Base-by-base conservation (phyloP, 208 protist species). In the Kentomonas sorsogonicus region DNA sequence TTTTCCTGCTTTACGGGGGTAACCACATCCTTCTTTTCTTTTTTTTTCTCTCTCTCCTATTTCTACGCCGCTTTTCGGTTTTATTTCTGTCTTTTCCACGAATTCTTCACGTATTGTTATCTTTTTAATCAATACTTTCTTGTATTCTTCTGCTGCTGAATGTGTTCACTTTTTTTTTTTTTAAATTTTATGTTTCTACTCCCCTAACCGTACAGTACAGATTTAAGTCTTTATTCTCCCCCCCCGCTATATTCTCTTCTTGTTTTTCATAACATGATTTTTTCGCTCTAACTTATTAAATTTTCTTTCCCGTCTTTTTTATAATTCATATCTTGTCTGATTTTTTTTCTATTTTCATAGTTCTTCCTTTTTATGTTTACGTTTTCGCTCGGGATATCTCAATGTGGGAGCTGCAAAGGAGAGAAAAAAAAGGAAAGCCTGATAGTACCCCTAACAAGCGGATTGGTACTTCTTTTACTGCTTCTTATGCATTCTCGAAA, bases 281-380 rank as follows among this genome's bases (percentile, higher is more conserved):
- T 7, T 55, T 58, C 26, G 54, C 55, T 29, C 38, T 52, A n/a
- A n/a, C 38, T 38, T 45, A 40, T 39, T 39, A 36, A 26, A 13
- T 13, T 5, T 44, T 61, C 4, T 23, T 52, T 39, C 16, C 26
- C 40, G 11, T 15, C 45, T 15, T 33, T 53, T 45, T 50, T 40
- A 2, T 52, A 27, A 20, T 53, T 29, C 33, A 27, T 36, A 44
- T 10, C 33, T 46, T 4, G 18, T 11, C 18, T 34, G n/a, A 5
- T 20, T 45, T 4, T 47, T 18, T 16, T 9, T 23, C 26, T 15
- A 16, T 22, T n/a, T 31, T 3, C 20, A 41, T 55, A 34, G 9
- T 53, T 38, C 48, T 31, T 23, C 23, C 10, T 55, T 33, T 55
- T 39, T 41, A 34, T 41, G 1, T 62, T 36, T 48, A 16, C 18